Evolutionary conservation across 768 basidiomycete species (phyloP), one percentile per base, ranked within the genome.

Genomic region (Agrocybe pediades): DNA sequence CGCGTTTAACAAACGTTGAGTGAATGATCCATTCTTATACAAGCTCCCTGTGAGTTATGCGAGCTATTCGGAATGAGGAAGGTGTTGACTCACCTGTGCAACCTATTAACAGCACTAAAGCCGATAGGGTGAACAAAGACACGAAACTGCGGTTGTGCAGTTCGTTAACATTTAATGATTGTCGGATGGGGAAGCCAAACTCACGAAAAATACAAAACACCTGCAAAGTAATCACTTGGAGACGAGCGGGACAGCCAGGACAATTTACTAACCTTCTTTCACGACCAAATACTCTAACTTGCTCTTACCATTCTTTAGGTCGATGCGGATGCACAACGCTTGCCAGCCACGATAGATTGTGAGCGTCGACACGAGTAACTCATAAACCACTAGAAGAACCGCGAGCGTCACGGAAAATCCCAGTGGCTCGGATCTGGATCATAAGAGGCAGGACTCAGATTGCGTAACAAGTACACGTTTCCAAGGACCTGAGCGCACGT

Each of bases 201-300:
- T 27, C 9, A 46, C 45, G 26, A 46, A 29, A 46, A 46, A 21
- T 46, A 46, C 16, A 46, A 20, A 46, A 46, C n/a, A 11, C 45
- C 45, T 46, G n/a, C 3, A n/a, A 3, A 27, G 3, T 4, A 7
- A 30, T 30, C 6, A 36, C 6, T 11, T n/a, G 4, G 33, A 13
- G 5, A 36, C 4, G n/a, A 4, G 13, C 33, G n/a, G 15, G 7
- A n/a, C n/a, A n/a, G n/a, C n/a, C 20, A 7, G 15, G n/a, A 7
- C 11, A 13, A 20, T 13, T 25, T 15, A 29, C 45, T 27, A 17
- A 46, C 45, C 45, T 30, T 46, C 26, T n/a, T 46, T 26, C 2
- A 46, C 45, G 23, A 46, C 45, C 4, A 46, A 29, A 19, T 46
- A 46, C 13, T 46, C 25, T 29, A 46, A 21, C 20, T 27, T 46